These are phyloP conservation scores for Malassezia cuniculi DNA, from an alignment of 1,284 basidiomycete species.

Conservation along the genomic window DNA sequence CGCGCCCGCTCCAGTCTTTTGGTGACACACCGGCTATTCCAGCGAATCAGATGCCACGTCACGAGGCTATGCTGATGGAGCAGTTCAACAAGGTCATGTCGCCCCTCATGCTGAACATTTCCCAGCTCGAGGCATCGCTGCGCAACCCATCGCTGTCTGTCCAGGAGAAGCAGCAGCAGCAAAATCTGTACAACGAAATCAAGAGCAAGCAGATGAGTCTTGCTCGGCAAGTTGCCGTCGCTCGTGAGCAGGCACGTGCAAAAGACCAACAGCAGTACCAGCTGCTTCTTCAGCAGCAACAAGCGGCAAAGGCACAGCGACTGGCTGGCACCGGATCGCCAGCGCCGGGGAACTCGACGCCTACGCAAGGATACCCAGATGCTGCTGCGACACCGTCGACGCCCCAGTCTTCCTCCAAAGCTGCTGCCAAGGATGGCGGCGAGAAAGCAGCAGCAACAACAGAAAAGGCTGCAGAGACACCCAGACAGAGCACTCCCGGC, in stretches of 20 bases:
- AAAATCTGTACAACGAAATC: slow-evolving; percentile 25
- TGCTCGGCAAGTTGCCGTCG: slow-evolving; percentile 30
- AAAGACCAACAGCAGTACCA: slow-evolving; percentile 23
- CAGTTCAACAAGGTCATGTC: slow-evolving; percentile 32
- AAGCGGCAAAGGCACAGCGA: slow-evolving; percentile 6
- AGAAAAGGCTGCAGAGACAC: slow-evolving; percentile 5
- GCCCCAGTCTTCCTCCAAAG: slow-evolving; percentile 12
- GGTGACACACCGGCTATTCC: slow-evolving; percentile 3
- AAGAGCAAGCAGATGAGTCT: slow-evolving; percentile 26
- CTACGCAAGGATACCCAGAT: slow-evolving; percentile 13
- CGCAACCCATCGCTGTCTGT: slow-evolving; percentile 23
- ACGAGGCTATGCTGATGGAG: slow-evolving; percentile 27
- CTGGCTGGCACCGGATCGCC: slow-evolving; percentile 4
- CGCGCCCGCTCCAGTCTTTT: slow-evolving; percentile 5
- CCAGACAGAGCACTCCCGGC: too few species aligned
- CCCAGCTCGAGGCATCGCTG: slow-evolving; percentile 23
- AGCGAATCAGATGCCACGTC: slow-evolving; percentile 16
- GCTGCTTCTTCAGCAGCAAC: slow-evolving; percentile 11
- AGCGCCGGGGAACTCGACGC: slow-evolving; percentile 4
- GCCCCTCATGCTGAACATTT: slow-evolving; percentile 26
- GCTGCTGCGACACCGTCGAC: slow-evolving; percentile 6
- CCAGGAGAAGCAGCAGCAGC: slow-evolving; percentile 30
- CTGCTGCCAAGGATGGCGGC: slow-evolving; percentile 12
- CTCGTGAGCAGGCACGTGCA: slow-evolving; percentile 25
- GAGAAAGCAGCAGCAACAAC: slow-evolving; percentile 11